Evolutionary conservation across 2,329 filamentous ascomycete species (phyloP).

Genomic region (Juglanconis oblonga): DNA sequence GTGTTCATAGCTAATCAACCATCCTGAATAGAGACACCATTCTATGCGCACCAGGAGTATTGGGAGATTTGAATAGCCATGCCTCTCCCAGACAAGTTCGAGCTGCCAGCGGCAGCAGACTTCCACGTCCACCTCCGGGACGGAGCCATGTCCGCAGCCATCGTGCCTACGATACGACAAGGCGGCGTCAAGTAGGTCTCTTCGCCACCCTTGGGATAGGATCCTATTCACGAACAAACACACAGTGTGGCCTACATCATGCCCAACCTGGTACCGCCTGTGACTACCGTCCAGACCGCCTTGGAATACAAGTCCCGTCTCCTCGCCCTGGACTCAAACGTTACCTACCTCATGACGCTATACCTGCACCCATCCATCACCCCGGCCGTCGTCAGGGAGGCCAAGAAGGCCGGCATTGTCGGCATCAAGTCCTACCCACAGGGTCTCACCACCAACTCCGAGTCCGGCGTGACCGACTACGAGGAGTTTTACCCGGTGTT

Average conservation of each 20-base stretch:
- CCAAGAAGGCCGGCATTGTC: conserved; percentile 66
- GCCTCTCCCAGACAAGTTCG: conserved; percentile 32
- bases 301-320: conserved; percentile 64
- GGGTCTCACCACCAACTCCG: conserved; percentile 64
- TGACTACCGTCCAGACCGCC: conserved; percentile 60
- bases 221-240: conserved; percentile 15
- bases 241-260: conserved; percentile 31
- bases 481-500: conserved; percentile 76
- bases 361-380: conserved; percentile 61
- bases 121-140: conserved; percentile 72
- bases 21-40: too few relatives aligned
- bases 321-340: conserved; percentile 55
- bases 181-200: conserved; percentile 25
- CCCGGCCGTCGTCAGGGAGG: conserved; percentile 68
- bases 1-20: not conserved
- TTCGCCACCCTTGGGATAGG: conserved; percentile 57
- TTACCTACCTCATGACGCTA: conserved; percentile 73
- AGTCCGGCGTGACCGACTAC: conserved; percentile 67
- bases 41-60: not conserved
- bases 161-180: conserved; percentile 42
- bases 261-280: conserved; percentile 64
- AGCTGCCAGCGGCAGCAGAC: conserved; percentile 64
- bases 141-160: conserved; percentile 59
- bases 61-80: conserved; percentile 17
- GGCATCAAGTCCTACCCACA: conserved; percentile 71